phyloP scores from a whole-genome alignment of 768 basidiomycete genomes.

The Infundibulicybe gibba region DNA sequence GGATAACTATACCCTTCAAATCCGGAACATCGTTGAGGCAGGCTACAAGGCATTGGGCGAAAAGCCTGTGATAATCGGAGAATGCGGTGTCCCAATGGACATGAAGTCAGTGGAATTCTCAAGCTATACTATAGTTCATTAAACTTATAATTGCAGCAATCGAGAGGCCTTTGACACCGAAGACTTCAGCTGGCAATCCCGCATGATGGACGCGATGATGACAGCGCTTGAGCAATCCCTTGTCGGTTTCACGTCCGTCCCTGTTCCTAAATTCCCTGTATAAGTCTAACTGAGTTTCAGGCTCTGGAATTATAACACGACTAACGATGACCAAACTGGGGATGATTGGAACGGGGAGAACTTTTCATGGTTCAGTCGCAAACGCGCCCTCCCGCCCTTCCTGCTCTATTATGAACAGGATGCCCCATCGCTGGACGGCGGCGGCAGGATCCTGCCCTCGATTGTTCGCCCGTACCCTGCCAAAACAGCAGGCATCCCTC shows the following conservation, averaged over 20 bases:
- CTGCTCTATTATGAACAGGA: constrained; percentile 57
- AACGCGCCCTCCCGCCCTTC: constrained; percentile 51
- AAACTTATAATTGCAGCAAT: constrained; percentile 36
- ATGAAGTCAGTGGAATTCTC: constrained; percentile 69
- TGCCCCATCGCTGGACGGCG: constrained; percentile 75
- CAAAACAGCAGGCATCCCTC: constrained; percentile 84
- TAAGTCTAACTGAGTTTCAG: constrained; percentile 33
- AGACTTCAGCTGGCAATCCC: constrained; percentile 76
- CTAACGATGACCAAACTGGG: constrained; percentile 73
- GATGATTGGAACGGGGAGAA: constrained; percentile 97
- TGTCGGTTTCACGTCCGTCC: constrained; percentile 80
- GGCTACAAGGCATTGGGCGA: constrained; percentile 74
- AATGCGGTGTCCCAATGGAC: constrained; percentile 96
- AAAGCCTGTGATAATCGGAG: constrained; percentile 82
- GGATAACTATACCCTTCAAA: constrained; percentile 81
- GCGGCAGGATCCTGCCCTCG: constrained; percentile 71
- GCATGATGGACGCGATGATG: constrained; percentile 95
- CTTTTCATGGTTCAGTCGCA: constrained; percentile 88
- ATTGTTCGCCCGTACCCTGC: constrained; percentile 90
- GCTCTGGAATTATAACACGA: constrained; percentile 93
- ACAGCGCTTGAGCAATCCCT: constrained; percentile 74
- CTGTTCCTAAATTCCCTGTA: neutral
- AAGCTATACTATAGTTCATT: neutral
- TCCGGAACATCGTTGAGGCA: constrained; percentile 71
- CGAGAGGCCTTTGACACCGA: constrained; percentile 69